Evolutionary conservation across 2,329 filamentous ascomycete genomes (phyloP), one percentile per base, ranked within the genome.

Genomic region (Diaporthe ampelina): DNA sequence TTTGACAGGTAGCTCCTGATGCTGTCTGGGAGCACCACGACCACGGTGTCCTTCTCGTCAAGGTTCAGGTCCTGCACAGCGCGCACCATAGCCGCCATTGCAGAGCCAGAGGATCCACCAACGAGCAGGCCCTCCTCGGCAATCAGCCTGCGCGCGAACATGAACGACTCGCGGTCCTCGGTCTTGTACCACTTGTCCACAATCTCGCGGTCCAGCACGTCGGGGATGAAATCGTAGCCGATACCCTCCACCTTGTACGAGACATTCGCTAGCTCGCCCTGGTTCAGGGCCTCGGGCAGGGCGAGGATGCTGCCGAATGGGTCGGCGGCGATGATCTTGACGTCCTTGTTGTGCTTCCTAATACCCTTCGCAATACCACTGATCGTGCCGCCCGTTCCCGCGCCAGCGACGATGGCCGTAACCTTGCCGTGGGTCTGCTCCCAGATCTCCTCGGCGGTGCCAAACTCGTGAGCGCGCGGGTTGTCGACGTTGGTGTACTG

Each of bases 131-230:
- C 97, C 84, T 99, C 97, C 83, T 99, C 97, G 21, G 95, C 90
- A 79, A 99, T 99, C 70, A 99, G 86, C 57, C 95, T 89, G 69
- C 97, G 90, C n/a, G 97, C 94, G 81, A 94, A 95, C 82, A 92
- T 89, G 85, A 99, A 99, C 3, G 95, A 95, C 82, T 98, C 94
- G 76, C 91, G 90, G 81, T 99, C 97, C 76, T 96, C 94, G 4
- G 97, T 99, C 91, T 99, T 99, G 87, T 98, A 98, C 97, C 97
- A 99, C 81, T 93, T 94, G 83, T 98, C 94, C 40, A 99, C 94
- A 7, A 90, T 83, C 37, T 92, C 84, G 80, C 93, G 94, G 78
- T 97, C 92, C 72, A 99, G 88, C 7, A 99, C 97, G 32, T 98
- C 94, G 9, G 97, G 97, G 75, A 99, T 94, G 83, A 99, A 99